Evolutionary conservation across 2,329 filamentous ascomycete genomes (phyloP).

Genomic region (Botryotinia narcissicola): DNA sequence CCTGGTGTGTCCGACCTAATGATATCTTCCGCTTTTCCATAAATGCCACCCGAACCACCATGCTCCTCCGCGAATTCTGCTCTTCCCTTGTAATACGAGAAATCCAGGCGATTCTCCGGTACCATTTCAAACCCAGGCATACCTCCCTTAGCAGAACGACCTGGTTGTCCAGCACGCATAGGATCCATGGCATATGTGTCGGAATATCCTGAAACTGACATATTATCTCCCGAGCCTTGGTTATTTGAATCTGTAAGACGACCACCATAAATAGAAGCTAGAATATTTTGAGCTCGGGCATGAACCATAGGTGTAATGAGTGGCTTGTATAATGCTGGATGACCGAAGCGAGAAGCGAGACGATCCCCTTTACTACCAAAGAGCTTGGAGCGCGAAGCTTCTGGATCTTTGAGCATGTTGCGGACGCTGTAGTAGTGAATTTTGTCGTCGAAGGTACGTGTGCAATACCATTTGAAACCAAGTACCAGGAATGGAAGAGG

Average conservation of each 20-base stretch:
- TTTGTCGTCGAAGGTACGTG: constrained; percentile 69
- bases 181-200: constrained; percentile 76
- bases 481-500: constrained; percentile 78
- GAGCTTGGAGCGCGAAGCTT: constrained; percentile 47
- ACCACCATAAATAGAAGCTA: constrained; percentile 83
- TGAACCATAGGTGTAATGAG: constrained; percentile 95
- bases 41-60: constrained; percentile 67
- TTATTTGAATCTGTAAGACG: constrained; percentile 67
- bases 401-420: constrained; percentile 50
- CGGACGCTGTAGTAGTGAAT: constrained; percentile 77
- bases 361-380: constrained; percentile 60
- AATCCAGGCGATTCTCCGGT: constrained; percentile 82
- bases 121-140: constrained; percentile 86
- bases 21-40: constrained; percentile 58
- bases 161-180: constrained; percentile 60
- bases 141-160: constrained; percentile 34
- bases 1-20: constrained; percentile 40
- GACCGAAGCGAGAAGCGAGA: constrained; percentile 76
- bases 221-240: constrained; percentile 53
- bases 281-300: constrained; percentile 80
- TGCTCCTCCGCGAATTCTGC: constrained; percentile 84
- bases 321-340: constrained; percentile 85
- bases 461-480: constrained; percentile 84
- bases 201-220: constrained; percentile 69
- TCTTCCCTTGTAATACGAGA: constrained; percentile 85